These are phyloP conservation scores for Metarhizium humberi DNA, from an alignment of 2,329 filamentous ascomycete genomes.

Conservation along the genomic window DNA sequence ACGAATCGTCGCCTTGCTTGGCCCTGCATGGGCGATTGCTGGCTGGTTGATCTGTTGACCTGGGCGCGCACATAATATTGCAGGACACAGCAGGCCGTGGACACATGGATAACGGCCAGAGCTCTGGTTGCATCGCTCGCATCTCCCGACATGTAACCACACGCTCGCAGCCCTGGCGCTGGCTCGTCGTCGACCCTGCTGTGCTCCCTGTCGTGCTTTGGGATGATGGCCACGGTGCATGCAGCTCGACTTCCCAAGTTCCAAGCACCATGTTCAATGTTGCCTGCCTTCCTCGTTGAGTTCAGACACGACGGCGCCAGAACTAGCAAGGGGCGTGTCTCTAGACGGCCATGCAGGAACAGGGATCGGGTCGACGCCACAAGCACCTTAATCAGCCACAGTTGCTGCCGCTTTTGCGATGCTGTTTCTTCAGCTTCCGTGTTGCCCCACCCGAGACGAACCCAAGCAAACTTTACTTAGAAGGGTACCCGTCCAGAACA, in stretches of 20 bases:
- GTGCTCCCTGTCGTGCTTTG: not conserved
- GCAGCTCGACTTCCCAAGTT: not conserved
- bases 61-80: not conserved
- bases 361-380: not conserved
- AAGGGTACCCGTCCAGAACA: too few relatives aligned
- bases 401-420: slow-evolving; percentile 1
- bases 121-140: too few relatives aligned
- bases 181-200: not conserved
- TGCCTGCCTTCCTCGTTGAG: not conserved
- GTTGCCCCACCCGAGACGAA: too few relatives aligned
- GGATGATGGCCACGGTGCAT: not conserved
- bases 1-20: not conserved
- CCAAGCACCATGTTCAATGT: too few relatives aligned
- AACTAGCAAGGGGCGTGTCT: not conserved
- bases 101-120: not conserved
- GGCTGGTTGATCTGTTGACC: not conserved
- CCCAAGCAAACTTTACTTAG: too few relatives aligned
- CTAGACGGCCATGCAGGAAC: not conserved
- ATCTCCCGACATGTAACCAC: too few relatives aligned
- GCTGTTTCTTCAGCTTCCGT: not conserved
- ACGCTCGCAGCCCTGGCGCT: not conserved
- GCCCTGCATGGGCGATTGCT: not conserved
- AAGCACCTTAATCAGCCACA: not conserved
- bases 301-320: not conserved
- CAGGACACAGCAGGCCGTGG: not conserved